Evolutionary conservation across 257 asterid genomes (phyloP), one percentile per base, ranked within the genome.

Genomic region (Gentiana dahurica): DNA sequence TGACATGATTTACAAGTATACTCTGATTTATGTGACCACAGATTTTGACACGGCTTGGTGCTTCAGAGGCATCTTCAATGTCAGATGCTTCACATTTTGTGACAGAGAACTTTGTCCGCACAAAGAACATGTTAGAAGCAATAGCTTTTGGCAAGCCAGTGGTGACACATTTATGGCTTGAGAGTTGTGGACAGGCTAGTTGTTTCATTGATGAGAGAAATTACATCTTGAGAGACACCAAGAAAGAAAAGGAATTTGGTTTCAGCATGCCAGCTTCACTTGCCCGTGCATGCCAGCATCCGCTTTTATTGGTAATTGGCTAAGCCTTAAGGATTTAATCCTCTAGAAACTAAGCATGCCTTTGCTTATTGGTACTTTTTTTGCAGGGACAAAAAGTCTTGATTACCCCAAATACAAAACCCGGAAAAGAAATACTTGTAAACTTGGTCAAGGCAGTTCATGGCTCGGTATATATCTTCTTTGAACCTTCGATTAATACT

Each of bases 121-220:
- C 98, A 11, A 77, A 86, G 74, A 91, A 87, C 69, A 85, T 91
- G 94, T 72, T 91, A 61, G 98, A 91, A 79, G 95, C 96, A 61
- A 91, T 91, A 83, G 94, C 98, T 61, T 72, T 39, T 47, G 96
- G 96, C 49, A 91, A 87, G 73, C 87, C 98, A 39, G 90, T 87
- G 68, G 94, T 91, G 62, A 85, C 96, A 51, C 88, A 72, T 64
- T 68, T 77, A 51, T 91, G 98, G 98, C 86, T 91, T 48, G 86
- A 91, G 65, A 75, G 93, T 62, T 91, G 96, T 78, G 98, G 79
- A 60, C 86, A 79, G 75, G 93, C 95, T 34, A 73, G 72, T 60
- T 83, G 90, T 69, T 82, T 78, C 62, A 80, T 87, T 63, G 95
- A 91, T 34, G 98, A 87, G 80, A 87, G 75, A 73, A 78, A 71